Percentiles rank a stretch among this genome's conserved stretches.
These are phyloP conservation scores for Papilionanthe hybrid DNA, from an alignment of 116 monocot species.

Conservation along the genomic window DNA sequence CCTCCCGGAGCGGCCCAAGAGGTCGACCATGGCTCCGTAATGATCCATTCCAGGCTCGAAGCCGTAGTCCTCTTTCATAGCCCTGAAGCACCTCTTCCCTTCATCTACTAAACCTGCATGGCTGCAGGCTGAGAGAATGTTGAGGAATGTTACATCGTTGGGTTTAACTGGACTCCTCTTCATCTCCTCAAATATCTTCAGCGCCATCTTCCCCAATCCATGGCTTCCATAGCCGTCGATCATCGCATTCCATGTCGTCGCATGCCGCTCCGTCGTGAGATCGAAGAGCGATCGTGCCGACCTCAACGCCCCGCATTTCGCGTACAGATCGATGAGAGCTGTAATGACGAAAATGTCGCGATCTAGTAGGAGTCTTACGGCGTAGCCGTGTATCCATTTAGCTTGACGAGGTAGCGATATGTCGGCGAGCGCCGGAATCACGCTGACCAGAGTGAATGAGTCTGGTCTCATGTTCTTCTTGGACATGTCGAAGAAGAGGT, in stretches of 20 bases:
- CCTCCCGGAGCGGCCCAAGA: constrained; percentile 67
- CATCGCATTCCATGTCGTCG: constrained; percentile 82
- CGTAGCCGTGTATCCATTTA: constrained; percentile 68
- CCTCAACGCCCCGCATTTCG: constrained; percentile 50
- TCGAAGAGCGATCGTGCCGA: constrained; percentile 65
- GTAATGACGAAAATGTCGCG: constrained; percentile 50
- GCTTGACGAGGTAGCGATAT: constrained; percentile 53
- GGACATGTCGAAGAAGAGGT: constrained; percentile 52
- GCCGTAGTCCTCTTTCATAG: constrained; percentile 53
- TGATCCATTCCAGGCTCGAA: constrained; percentile 49
- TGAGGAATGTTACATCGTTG: constrained; percentile 58
- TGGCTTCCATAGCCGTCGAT: constrained; percentile 78
- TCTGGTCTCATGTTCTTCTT: constrained; percentile 37
- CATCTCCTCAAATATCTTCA: constrained; percentile 71
- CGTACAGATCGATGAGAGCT: constrained; percentile 73
- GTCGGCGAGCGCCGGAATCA: constrained; percentile 66
- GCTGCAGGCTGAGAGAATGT: constrained; percentile 66
- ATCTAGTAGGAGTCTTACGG: constrained; percentile 36
- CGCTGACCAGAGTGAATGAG: constrained; percentile 80
- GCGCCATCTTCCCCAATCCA: constrained; percentile 42
- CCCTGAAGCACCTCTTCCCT: constrained; percentile 36
- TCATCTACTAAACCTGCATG: constrained; percentile 60
- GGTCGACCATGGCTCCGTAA: constrained; percentile 70
- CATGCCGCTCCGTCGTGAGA: constrained; percentile 29
- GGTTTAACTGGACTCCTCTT: constrained; percentile 37